Percentiles rank a stretch among this genome's conserved stretches.
Conservation (phyloP, 345 rosid genomes). For the Dipteronia dyeriana region DNA sequence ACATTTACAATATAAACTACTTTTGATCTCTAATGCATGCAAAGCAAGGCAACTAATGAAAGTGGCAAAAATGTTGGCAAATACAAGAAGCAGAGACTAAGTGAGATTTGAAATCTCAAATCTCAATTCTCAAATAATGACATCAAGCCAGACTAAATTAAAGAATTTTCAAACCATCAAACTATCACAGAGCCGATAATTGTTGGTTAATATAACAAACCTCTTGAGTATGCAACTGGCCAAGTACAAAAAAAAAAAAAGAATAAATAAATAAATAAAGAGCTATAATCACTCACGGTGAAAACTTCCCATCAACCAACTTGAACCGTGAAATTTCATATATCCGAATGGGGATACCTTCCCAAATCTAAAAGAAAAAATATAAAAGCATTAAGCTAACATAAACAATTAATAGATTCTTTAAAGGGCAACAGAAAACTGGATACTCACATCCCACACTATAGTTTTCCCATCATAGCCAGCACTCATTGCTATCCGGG, state of each 20-base stretch:
- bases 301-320: slow-evolving; percentile 99
- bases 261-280: neutral
- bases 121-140: neutral
- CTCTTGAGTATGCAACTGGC: neutral
- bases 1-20: neutral
- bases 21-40: slow-evolving; percentile 7
- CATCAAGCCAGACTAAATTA: neutral
- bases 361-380: slow-evolving; percentile 80
- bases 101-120: neutral
- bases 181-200: neutral
- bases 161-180: neutral
- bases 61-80: neutral
- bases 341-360: slow-evolving; percentile 84
- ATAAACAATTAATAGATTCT: slow-evolving; percentile 21
- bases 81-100: neutral
- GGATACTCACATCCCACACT: slow-evolving; percentile 97
- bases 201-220: neutral
- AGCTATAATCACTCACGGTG: slow-evolving; percentile 70
- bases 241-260: neutral
- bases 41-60: neutral
- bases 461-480: slow-evolving; percentile 98
- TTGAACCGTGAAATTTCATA: slow-evolving; percentile 90
- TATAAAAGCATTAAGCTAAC: slow-evolving; percentile 21
- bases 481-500: slow-evolving; percentile 99
- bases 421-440: slow-evolving; percentile 21